phyloP scores from a whole-genome alignment of 2,329 filamentous ascomycete genomes.

The Pseudocercospora eumusae region DNA sequence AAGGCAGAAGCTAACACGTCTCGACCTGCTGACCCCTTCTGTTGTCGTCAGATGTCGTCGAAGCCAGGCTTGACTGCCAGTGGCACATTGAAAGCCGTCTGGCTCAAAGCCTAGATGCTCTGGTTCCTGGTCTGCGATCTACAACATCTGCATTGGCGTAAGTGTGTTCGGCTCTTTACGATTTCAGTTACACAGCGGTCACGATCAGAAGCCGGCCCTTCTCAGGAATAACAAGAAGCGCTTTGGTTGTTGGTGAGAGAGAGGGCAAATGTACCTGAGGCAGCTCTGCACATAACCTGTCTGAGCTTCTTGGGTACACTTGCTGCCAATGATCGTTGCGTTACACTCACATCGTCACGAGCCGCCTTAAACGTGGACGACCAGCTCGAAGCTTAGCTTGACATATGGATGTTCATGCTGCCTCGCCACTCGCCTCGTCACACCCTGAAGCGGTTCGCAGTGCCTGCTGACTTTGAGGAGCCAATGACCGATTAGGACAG shows the following conservation, averaged over 20 bases:
- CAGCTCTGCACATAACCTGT: neutral
- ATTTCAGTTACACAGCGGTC: neutral
- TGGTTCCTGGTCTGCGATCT: neutral
- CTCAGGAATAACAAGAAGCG: neutral
- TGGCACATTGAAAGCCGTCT: too few relatives aligned
- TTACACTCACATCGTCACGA: too few relatives aligned
- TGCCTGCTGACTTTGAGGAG: constrained; percentile 5
- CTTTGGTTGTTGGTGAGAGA: neutral
- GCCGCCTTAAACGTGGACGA: too few relatives aligned
- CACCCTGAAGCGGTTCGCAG: neutral
- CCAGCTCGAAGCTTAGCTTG: too few relatives aligned
- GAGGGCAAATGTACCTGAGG: neutral
- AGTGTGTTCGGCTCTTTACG: neutral
- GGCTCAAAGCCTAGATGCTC: neutral
- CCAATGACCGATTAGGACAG: constrained; percentile 1
- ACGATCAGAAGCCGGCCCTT: too few relatives aligned
- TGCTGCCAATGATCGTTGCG: too few relatives aligned
- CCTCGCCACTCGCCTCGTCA: neutral
- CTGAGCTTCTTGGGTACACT: too few relatives aligned
- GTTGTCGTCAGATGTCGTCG: too few relatives aligned
- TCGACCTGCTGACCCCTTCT: too few relatives aligned
- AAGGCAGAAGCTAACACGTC: too few relatives aligned
- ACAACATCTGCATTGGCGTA: neutral
- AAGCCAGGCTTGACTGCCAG: too few relatives aligned
- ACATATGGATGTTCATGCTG: neutral